These are phyloP conservation scores for Rhizopogon vesiculosus DNA, from an alignment of 768 basidiomycete species.

Conservation along the genomic window DNA sequence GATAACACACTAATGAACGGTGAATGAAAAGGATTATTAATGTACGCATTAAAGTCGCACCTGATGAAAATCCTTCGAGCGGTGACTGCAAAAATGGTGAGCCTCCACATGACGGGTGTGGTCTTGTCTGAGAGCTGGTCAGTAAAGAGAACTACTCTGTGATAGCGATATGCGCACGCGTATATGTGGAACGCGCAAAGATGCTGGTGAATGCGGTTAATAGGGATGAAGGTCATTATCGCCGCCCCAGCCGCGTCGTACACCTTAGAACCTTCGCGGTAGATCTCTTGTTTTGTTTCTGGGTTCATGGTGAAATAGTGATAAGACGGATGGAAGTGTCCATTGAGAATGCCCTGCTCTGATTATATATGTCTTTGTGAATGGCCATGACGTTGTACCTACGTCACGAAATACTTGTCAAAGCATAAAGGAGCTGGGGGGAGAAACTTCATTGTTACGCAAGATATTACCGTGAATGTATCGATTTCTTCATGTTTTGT, in stretches of 20 bases:
- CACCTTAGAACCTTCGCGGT: slow-evolving; percentile 16
- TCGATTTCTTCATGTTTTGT: no score
- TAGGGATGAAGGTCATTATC: slow-evolving; percentile 30
- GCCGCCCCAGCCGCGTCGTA: slow-evolving; percentile 22
- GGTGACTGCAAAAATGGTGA: slow-evolving; percentile 42
- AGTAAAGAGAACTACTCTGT: background rate
- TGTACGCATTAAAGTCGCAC: slow-evolving; percentile 16
- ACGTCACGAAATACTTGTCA: background rate
- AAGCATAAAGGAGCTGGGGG: background rate
- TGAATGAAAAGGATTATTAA: background rate
- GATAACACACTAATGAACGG: slow-evolving; percentile 33
- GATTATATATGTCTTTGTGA: background rate
- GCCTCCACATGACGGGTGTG: slow-evolving; percentile 33
- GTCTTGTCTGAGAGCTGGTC: slow-evolving; percentile 18
- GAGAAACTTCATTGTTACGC: background rate
- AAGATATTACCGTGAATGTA: background rate
- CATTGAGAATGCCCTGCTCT: background rate
- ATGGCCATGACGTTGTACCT: background rate
- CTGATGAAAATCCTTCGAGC: slow-evolving; percentile 35
- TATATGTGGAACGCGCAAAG: slow-evolving; percentile 32
- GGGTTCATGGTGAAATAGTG: slow-evolving; percentile 17
- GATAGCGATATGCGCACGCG: slow-evolving; percentile 16
- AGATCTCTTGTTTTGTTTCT: slow-evolving; percentile 20
- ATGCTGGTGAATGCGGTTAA: slow-evolving; percentile 26
- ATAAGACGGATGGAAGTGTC: background rate